Evolutionary conservation across 108 stramenopile genomes (phyloP), one percentile per base, ranked within the genome.

Genomic region (Chaetoceros muelleri): DNA sequence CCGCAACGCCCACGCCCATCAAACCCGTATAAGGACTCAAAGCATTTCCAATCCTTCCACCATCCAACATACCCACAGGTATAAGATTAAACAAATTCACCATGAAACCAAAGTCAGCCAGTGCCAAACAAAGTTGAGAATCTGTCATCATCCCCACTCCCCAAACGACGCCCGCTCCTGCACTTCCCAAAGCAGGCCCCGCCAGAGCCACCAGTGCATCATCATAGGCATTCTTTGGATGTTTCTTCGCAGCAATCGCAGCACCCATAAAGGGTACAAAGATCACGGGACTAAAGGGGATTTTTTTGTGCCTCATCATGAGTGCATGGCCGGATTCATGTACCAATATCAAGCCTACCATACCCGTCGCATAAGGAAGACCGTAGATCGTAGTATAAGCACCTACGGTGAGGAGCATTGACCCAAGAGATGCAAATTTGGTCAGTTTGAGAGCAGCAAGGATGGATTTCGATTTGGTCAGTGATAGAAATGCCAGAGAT

Each of bases 191-290:
- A 0, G 81, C 78, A 2, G 95, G 93, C 19, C 95, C 95, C 18
- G 84, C 95, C 61, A 94, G 85, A 0, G 93, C 95, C n/a, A 94
- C 80, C 24, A 93, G 60, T 1, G 90, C 89, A 66, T 90, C 90
- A 53, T 93, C 84, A 62, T 75, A 85, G 8, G 90, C 90, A 80
- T 93, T 80, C 49, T 73, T 64, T 21, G 95, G 95, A 2, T 57
- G 60, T 26, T 88, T 74, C 55, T 78, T 80, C 84, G 87, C 93
- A 31, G 78, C 82, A 25, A 96, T 74, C 17, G 80, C 79, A 0
- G 95, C 95, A 22, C 95, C 95, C 94, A 95, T 80, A 57, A 95
- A 96, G 19, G 95, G 95, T 18, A 96, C 63, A 60, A 96, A 94
- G 0, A 96, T 87, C 85, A 92, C 86, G 21, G 93, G 92, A 0